Evolutionary conservation across 2,329 filamentous ascomycete genomes (phyloP).

Genomic region (Stachybotrys echinatus): DNA sequence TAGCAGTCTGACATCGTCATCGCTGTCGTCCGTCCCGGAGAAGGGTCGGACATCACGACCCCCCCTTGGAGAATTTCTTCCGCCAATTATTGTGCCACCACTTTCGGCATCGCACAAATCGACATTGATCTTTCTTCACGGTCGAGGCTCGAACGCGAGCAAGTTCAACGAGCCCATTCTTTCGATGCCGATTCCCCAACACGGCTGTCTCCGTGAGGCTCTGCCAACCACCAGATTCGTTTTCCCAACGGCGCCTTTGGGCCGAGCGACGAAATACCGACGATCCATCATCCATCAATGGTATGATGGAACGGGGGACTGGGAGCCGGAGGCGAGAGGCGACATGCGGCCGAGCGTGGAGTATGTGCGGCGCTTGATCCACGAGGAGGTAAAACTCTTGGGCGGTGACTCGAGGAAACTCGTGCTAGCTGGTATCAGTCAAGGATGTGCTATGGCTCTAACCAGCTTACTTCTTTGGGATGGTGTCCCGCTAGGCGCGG

Average conservation of each 20-base stretch:
- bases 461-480: slow-evolving; percentile 37
- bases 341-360: slow-evolving; percentile 34
- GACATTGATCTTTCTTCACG: slow-evolving; percentile 44
- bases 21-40: background rate
- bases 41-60: background rate
- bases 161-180: slow-evolving; percentile 36
- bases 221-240: slow-evolving; percentile 42
- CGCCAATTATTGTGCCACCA: slow-evolving; percentile 13
- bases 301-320: slow-evolving; percentile 29
- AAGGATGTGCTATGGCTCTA: slow-evolving; percentile 45
- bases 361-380: slow-evolving; percentile 32
- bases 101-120: slow-evolving; percentile 27
- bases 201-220: slow-evolving; percentile 19
- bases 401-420: slow-evolving; percentile 29
- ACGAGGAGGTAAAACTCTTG: slow-evolving; percentile 27
- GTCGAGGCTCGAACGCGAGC: slow-evolving; percentile 36
- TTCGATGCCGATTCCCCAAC: slow-evolving; percentile 11
- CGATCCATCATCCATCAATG: slow-evolving; percentile 26
- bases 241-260: slow-evolving; percentile 42
- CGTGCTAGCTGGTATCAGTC: slow-evolving; percentile 46
- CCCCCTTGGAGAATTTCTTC: slow-evolving; percentile 16
- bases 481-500: slow-evolving; percentile 28
- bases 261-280: slow-evolving; percentile 23
- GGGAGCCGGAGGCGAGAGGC: slow-evolving; percentile 22
- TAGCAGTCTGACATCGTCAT: too few relatives aligned